A percentile compares a stretch with the other conserved stretches of the same genome.
These are phyloP conservation scores for Candida stauntonica DNA, from an alignment of 805 yeast genomes.

Conservation along the genomic window DNA sequence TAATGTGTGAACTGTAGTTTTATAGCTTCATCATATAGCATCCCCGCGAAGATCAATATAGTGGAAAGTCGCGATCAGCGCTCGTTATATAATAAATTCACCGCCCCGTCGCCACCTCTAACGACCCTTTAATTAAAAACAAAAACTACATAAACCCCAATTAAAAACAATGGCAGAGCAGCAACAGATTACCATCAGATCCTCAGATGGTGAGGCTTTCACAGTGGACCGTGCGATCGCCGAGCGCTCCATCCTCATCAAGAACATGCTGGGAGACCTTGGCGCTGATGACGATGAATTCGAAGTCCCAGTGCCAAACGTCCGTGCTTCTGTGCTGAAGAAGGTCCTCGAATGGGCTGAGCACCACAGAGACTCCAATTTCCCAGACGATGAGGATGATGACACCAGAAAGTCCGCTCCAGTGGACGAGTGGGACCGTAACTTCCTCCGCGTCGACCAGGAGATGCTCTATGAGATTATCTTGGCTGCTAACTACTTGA, in stretches of 20 bases:
- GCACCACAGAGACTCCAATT: conserved; percentile 78
- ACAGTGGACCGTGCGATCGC: conserved; percentile 78
- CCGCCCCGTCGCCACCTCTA: no score
- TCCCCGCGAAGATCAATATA: no score
- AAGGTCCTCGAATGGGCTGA: conserved; percentile 97
- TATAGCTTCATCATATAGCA: no score
- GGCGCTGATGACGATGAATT: conserved; percentile 60
- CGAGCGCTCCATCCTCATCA: conserved; percentile 78
- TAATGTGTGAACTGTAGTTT: no score
- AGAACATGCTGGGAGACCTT: conserved; percentile 80
- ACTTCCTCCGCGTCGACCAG: conserved; percentile 89
- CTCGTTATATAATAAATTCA: no score
- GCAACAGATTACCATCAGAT: conserved; percentile 50
- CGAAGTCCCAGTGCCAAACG: conserved; percentile 87
- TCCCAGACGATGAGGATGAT: conserved; percentile 78
- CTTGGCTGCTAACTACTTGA: conserved; percentile 74
- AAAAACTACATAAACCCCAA: neutral
- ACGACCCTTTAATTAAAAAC: no score
- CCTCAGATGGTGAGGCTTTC: conserved; percentile 79
- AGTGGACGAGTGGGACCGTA: conserved; percentile 93
- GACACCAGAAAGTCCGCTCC: conserved; percentile 87
- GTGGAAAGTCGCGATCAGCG: no score
- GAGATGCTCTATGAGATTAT: conserved; percentile 81
- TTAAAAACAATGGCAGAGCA: conserved; percentile 25
- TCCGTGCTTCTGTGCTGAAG: conserved; percentile 77